Evolutionary conservation across 2,329 filamentous ascomycete genomes (phyloP).

Genomic region (Ilyonectria sp.): DNA sequence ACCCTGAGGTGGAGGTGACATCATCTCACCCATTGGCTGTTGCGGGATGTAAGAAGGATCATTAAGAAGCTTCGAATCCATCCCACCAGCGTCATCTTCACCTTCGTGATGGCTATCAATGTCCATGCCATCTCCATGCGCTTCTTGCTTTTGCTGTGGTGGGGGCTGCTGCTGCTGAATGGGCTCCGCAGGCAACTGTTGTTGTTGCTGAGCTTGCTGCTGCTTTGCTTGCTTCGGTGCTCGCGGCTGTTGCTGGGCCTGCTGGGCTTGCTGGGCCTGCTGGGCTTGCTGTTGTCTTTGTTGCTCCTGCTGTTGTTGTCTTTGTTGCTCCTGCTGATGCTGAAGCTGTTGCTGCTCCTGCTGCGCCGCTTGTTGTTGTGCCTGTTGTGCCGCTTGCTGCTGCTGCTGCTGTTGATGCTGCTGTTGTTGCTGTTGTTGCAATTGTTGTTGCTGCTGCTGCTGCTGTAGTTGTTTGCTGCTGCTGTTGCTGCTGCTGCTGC

Average conservation of each 20-base stretch:
- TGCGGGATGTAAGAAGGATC: constrained; percentile 67
- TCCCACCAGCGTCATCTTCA: constrained; percentile 60
- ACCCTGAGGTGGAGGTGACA: constrained; percentile 76
- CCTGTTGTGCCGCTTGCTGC: constrained; percentile 48
- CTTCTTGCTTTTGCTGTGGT: constrained; percentile 57
- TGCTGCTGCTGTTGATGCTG: constrained; percentile 51
- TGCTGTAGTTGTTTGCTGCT: constrained; percentile 52
- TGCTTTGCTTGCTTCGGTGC: constrained; percentile 46
- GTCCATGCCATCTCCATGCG: constrained; percentile 66
- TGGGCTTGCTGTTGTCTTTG: constrained; percentile 44
- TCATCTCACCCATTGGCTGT: constrained; percentile 71
- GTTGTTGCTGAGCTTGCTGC: constrained; percentile 48
- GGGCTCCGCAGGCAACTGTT: constrained; percentile 49
- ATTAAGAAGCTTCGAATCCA: constrained; percentile 65
- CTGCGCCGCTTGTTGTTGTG: constrained; percentile 41
- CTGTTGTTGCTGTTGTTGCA: constrained; percentile 47
- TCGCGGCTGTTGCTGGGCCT: constrained; percentile 47
- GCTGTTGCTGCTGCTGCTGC: constrained; percentile 50
- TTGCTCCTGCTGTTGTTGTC: constrained; percentile 49
- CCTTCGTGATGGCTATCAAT: constrained; percentile 65
- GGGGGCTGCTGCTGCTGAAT: constrained; percentile 48
- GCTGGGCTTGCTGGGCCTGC: constrained; percentile 44
- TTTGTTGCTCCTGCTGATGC: constrained; percentile 44
- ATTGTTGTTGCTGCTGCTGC: constrained; percentile 48
- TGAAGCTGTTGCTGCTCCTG: constrained; percentile 28